Evolutionary conservation across 805 yeast species (phyloP).

Genomic region (Cyberlindnera japonica): DNA sequence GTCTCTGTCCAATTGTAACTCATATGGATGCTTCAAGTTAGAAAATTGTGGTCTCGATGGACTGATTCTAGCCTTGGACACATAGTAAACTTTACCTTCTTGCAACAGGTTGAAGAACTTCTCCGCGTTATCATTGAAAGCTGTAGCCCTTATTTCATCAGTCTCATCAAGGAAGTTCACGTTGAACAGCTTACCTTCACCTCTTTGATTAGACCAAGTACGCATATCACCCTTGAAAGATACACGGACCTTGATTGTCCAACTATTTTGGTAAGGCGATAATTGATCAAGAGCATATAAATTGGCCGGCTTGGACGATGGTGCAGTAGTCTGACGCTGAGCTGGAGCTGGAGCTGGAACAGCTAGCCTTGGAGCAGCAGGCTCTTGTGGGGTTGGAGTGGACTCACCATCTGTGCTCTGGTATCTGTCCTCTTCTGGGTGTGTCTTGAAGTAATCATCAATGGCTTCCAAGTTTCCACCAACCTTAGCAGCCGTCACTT

Average conservation of each 20-base stretch:
- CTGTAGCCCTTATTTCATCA: constrained; percentile 94
- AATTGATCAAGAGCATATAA: constrained; percentile 78
- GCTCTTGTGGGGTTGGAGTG: constrained; percentile 23
- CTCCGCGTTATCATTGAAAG: constrained; percentile 84
- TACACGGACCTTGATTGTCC: constrained; percentile 94
- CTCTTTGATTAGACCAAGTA: constrained; percentile 81
- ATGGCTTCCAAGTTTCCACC: constrained; percentile 39
- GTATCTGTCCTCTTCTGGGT: constrained; percentile 49
- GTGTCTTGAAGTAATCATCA: constrained; percentile 55
- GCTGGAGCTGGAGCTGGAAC: constrained; percentile 8
- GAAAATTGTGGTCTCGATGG: constrained; percentile 85
- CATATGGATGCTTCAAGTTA: constrained; percentile 82
- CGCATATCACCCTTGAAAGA: constrained; percentile 83
- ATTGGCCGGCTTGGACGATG: constrained; percentile 32
- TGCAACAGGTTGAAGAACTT: constrained; percentile 69
- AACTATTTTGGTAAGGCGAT: constrained; percentile 84
- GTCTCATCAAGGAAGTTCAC: constrained; percentile 89
- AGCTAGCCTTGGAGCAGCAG: constrained; percentile 13
- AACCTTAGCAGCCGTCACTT: constrained; percentile 35
- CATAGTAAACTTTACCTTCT: constrained; percentile 86
- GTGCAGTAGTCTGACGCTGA: constrained; percentile 10
- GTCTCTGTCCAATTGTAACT: constrained; percentile 76
- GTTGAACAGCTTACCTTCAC: constrained; percentile 87
- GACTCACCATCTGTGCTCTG: constrained; percentile 20
- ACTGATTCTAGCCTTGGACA: constrained; percentile 76